Evolutionary conservation across 495 filamentous ascomycete species (phyloP), one percentile per base, ranked within the genome.

Genomic region (Daldinia decipiens): DNA sequence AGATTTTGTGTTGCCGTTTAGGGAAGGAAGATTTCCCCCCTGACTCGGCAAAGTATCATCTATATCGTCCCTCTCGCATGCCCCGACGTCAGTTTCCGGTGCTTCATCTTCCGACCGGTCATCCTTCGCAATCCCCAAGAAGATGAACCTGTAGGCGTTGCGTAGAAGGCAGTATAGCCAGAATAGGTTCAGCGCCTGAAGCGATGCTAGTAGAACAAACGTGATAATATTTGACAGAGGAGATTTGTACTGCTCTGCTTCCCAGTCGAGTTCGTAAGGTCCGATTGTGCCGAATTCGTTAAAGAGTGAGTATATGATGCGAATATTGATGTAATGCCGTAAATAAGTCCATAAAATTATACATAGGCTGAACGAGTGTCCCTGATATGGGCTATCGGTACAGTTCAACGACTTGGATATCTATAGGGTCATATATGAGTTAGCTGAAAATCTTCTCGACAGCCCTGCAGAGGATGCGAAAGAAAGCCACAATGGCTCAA

Each of bases 311-410:
- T 83, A 90, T 59, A 98, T 83, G 79, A 99, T 96, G 77, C 87
- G 85, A 40, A 98, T 81, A 79, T 98, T 98, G 80, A 97, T 80
- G 77, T 90, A 92, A 78, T 99, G 95, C 39, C 95, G 93, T 55
- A 94, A 85, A 80, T 99, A 99, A 76, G 92, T 87, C 95, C 95
- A 99, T 65, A 91, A 80, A 65, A 79, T 77, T 50, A 95, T 90
- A 80, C 98, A 99, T 64, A 90, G 69, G 71, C 81, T 84, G 81
- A 93, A 98, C 81, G 92, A 98, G 90, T 90, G 39, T 17, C 39
- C 39, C 17, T 40, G 39, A 8, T 40, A 40, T n/a, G 39, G 39
- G n/a, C 9, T 40, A 17, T 40, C 17, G 6, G 17, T 40, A 3
- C 17, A 40, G 39, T 40, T 40, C 15, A 40, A 40, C 39, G 39